A percentile compares a stretch with the other conserved stretches of the same genome.
These are phyloP conservation scores for Stephania japonica DNA, from an alignment of 164 flowering plant species.

Conservation along the genomic window DNA sequence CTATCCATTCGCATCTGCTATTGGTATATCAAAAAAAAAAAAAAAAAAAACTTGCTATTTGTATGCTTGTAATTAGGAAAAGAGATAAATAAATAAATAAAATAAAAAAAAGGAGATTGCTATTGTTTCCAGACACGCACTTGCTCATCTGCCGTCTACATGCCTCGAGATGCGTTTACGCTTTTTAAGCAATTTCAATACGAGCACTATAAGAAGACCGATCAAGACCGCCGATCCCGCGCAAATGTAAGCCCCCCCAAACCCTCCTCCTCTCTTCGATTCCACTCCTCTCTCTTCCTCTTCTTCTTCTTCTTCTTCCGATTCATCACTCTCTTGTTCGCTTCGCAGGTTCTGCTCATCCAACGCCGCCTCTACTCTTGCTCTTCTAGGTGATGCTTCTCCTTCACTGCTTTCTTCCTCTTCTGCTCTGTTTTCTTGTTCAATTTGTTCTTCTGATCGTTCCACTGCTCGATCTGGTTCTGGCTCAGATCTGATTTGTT, in stretches of 20 bases:
- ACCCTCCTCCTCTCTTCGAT: background rate
- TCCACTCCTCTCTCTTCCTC: background rate
- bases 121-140: no score
- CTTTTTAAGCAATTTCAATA: slow-evolving; percentile 25
- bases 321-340: background rate
- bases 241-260: slow-evolving; percentile 22
- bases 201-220: slow-evolving; percentile 36
- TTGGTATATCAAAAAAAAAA: no score
- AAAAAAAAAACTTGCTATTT: no score
- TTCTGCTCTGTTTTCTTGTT: background rate
- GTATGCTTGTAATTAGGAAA: no score
- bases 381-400: background rate
- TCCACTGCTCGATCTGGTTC: background rate
- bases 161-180: no score
- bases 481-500: no score
- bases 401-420: background rate
- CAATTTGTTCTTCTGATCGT: slow-evolving; percentile 1
- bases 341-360: background rate
- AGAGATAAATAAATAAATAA: no score
- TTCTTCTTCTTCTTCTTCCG: background rate
- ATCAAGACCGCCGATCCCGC: slow-evolving; percentile 48
- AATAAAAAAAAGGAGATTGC: no score
- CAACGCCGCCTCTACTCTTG: background rate
- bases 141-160: no score
- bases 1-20: no score